Conservation (phyloP, 2,329 filamentous ascomycete genomes). For the Laburnicola sp. region DNA sequence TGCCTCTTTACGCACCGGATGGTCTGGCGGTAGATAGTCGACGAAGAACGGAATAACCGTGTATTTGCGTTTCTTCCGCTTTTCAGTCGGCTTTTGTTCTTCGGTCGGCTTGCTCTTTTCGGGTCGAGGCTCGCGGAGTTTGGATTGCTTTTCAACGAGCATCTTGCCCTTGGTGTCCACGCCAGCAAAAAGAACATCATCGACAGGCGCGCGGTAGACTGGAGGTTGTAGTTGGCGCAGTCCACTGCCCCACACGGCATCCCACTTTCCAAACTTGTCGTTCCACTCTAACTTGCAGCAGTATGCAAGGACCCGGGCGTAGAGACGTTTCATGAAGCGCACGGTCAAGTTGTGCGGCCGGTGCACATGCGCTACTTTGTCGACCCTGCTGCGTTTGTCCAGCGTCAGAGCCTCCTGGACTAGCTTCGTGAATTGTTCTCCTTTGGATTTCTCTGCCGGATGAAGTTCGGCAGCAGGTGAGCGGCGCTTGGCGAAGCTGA, state of each 20-base stretch:
- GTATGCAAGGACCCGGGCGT: slow-evolving; percentile 46
- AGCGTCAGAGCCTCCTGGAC: slow-evolving; percentile 26
- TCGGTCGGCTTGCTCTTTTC: neutral
- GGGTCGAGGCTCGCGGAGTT: slow-evolving; percentile 5
- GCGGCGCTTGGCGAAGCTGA: slow-evolving; percentile 30
- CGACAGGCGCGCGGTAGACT: slow-evolving; percentile 21
- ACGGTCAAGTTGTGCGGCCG: slow-evolving; percentile 45
- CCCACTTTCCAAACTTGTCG: slow-evolving; percentile 30
- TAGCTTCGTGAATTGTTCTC: slow-evolving; percentile 9
- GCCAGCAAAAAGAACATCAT: slow-evolving; percentile 33
- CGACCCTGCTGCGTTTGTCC: slow-evolving; percentile 32
- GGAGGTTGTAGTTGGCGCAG: slow-evolving; percentile 13
- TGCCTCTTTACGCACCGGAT: slow-evolving; percentile 25
- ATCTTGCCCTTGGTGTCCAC: slow-evolving; percentile 28
- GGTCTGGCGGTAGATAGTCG: slow-evolving; percentile 21
- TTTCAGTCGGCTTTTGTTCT: slow-evolving; percentile 15
- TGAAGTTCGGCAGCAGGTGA: slow-evolving; percentile 9
- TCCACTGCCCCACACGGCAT: slow-evolving; percentile 29
- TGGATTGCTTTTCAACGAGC: slow-evolving; percentile 1
- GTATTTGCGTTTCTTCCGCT: slow-evolving; percentile 19
- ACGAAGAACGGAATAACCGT: slow-evolving; percentile 29
- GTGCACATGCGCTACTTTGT: slow-evolving; percentile 25
- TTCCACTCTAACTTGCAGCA: slow-evolving; percentile 50
- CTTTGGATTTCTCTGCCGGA: neutral
- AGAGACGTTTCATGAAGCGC: slow-evolving; percentile 53